phyloP scores from a whole-genome alignment of 306 rosid genomes.

The Sphenostylis stenocarpa region DNA sequence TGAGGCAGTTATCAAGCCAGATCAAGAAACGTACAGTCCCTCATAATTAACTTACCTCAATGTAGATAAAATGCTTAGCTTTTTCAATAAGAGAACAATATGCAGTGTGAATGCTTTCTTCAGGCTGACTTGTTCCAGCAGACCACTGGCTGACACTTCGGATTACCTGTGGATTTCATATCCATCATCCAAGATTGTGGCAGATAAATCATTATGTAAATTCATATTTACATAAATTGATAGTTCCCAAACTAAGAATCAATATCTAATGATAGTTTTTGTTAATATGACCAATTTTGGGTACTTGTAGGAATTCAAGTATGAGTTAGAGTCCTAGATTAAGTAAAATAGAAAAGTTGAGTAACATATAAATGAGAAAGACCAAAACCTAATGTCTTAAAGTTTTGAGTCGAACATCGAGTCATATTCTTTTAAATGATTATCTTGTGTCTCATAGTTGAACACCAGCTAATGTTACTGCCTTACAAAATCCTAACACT shows the following conservation, averaged over 20 bases:
- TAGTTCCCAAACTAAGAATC: background rate
- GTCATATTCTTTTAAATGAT: too few relatives aligned
- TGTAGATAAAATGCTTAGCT: slow-evolving; percentile 87
- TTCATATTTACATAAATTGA: slow-evolving; percentile 25
- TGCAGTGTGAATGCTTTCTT: slow-evolving; percentile 93
- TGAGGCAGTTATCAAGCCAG: slow-evolving; percentile 22
- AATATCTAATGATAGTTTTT: slow-evolving; percentile 6
- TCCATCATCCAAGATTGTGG: slow-evolving; percentile 34
- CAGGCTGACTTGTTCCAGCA: slow-evolving; percentile 89
- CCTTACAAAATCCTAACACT: too few relatives aligned
- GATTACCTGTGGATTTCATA: slow-evolving; percentile 59
- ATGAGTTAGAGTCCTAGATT: too few relatives aligned
- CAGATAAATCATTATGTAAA: slow-evolving; percentile 12
- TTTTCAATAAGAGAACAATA: slow-evolving; percentile 93
- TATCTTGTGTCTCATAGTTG: too few relatives aligned
- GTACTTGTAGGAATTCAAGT: too few relatives aligned
- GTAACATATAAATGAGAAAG: too few relatives aligned
- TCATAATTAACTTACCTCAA: slow-evolving; percentile 66
- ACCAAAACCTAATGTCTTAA: too few relatives aligned
- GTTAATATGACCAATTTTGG: slow-evolving; percentile 7
- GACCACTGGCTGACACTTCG: slow-evolving; percentile 99
- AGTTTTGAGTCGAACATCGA: too few relatives aligned
- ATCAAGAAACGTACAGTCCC: slow-evolving; percentile 7
- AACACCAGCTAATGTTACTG: too few relatives aligned
- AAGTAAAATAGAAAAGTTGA: too few relatives aligned